Conservation (phyloP, 768 basidiomycete species). For the Dendrothele bispora region DNA sequence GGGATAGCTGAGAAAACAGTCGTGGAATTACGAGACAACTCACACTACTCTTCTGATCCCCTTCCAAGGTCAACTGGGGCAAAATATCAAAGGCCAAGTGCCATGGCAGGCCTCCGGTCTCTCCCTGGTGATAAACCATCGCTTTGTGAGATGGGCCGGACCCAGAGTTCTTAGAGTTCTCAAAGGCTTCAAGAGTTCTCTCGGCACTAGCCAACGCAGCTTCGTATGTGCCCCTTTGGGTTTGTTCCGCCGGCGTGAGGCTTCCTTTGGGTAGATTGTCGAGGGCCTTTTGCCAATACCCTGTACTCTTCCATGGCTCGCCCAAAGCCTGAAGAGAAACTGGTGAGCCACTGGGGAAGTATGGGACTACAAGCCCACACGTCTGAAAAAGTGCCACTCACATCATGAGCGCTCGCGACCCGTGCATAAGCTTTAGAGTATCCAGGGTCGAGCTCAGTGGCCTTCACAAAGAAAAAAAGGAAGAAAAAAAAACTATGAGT, state of each 20-base stretch:
- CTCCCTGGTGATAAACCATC: not conserved
- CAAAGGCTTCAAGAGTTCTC: not conserved
- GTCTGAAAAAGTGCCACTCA: not conserved
- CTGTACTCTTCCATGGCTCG: not conserved
- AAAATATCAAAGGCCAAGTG: not conserved
- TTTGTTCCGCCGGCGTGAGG: not conserved
- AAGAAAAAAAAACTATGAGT: no score
- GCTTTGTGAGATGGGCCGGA: no score
- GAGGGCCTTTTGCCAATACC: not conserved
- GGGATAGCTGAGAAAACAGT: no score
- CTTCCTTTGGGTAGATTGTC: not conserved
- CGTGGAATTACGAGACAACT: not conserved
- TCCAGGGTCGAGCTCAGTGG: not conserved
- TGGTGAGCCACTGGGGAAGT: no score
- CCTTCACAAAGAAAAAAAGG: no score
- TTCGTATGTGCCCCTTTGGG: not conserved
- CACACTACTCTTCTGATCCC: not conserved
- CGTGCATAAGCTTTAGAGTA: not conserved
- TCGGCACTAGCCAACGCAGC: not conserved
- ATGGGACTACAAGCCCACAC: no score
- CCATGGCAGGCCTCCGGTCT: not conserved
- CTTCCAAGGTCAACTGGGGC: not conserved
- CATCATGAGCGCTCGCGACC: not conserved
- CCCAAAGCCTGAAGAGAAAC: not conserved
- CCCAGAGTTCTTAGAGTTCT: not conserved